phyloP scores from a whole-genome alignment of 2,329 filamentous ascomycete genomes.

The Ophioceras dolichostomum region DNA sequence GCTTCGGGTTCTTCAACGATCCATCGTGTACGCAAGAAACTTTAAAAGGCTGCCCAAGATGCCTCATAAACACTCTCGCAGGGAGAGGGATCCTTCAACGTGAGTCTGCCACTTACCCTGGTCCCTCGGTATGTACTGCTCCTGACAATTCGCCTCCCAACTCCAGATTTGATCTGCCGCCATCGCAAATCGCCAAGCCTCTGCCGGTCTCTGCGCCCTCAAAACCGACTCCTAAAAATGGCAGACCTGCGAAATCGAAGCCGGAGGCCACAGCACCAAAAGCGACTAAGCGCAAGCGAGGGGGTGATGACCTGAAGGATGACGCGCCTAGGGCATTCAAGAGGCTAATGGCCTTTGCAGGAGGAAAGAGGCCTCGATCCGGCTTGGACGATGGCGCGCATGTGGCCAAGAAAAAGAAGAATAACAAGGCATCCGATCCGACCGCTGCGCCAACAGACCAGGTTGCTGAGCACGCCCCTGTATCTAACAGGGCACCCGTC shows the following conservation, averaged over 20 bases:
- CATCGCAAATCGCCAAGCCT: constrained; percentile 33
- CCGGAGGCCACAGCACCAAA: constrained; percentile 12
- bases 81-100: constrained; percentile 41
- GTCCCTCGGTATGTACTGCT: no score
- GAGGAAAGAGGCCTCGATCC: constrained; percentile 45
- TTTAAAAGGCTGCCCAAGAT: no score
- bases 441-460: constrained; percentile 10
- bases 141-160: constrained; percentile 7
- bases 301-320: constrained; percentile 37
- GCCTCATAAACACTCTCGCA: constrained; percentile 80
- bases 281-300: constrained; percentile 39
- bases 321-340: constrained; percentile 85
- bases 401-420: constrained; percentile 19
- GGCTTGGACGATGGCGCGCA: constrained; percentile 58
- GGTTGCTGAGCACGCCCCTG: background rate
- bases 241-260: constrained; percentile 12
- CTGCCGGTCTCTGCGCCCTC: constrained; percentile 29
- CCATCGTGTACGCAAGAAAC: no score
- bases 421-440: constrained; percentile 13
- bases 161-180: constrained; percentile 38
- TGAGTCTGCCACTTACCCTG: no score
- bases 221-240: constrained; percentile 18
- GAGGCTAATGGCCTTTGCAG: constrained; percentile 66
- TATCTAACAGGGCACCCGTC: constrained; percentile 2
- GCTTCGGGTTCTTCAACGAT: no score